Evolutionary conservation across 371 early-diverging fungal species (phyloP), one percentile per base, ranked within the genome.

Genomic region (Rhizopus microsporus): DNA sequence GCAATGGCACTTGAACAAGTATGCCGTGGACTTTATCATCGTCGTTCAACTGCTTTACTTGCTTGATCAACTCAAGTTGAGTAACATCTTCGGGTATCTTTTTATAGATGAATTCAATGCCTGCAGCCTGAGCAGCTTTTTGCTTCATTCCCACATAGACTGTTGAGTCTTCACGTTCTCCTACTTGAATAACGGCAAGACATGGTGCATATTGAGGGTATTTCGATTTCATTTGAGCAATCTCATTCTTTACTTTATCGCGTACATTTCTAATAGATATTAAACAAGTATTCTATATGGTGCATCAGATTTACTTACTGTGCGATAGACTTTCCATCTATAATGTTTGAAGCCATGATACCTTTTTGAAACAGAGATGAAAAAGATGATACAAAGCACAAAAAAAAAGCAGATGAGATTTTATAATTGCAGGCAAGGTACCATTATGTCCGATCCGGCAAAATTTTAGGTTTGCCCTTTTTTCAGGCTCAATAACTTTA

Each of bases 1-100:
- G 95, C n/a, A 97, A 75, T n/a, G 98, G 98, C 66, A 96, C 79
- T 72, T 98, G 98, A 39, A 98, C 94, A 5, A 98, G 74, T 54
- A 98, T 88, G 31, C 98, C 97, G 63, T 96, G 96, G 30, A 95
- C 79, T 10, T 61, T 31, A 3, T 83, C 82, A 67, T 94, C 90
- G 46, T 82, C 71, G 67, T 97, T 97, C 39, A 98, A 68, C 9
- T 71, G 61, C 12, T 81, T 66, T 40, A 93, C 83, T 29, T 69
- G 63, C 30, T 56, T 62, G 42, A 91, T 54, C 49, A 94, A 61
- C 40, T 83, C 74, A 15, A 33, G 10, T 62, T 82, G 81, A 17
- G 78, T 67, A 30, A 78, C 68, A 15, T 59, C 56, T 51, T 80
- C 81, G 4, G 82, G 72, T 23, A 88, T 62, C 54, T 78, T 82